Base-by-base conservation (phyloP, 2,329 filamentous ascomycete genomes). In the Trichoderma pleuroti region DNA sequence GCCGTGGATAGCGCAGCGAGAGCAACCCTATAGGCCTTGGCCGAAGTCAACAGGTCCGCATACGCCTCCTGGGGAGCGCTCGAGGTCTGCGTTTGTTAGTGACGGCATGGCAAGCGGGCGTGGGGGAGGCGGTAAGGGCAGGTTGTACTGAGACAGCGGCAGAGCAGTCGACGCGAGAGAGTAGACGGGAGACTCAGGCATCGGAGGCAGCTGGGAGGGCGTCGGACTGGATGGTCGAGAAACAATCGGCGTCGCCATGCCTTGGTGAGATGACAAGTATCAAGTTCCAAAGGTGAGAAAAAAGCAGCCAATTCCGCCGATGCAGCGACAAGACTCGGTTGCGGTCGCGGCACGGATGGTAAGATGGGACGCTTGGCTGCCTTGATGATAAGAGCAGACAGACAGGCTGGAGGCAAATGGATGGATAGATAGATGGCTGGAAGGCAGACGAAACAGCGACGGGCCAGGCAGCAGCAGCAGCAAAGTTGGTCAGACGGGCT, bases 51-150 rank as follows among this genome's bases (percentile, higher is more conserved):
- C 18, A 92, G 85, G 73, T 89, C 87, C 5, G 87, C 82, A 79
- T 92, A 92, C 62, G 89, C 87, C 16, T 83, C 80, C 72, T 91
- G 89, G 0, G 0, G 88, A 91, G 71, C 84, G 81, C 73, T 88
- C 87, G 72, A 91, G 87, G 78, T 92, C 90, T 77, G 84, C 80
- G 76, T 89, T 89, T 66, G 86, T 87, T 71, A 91, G n/a, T 86
- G 67, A 91, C 84, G 72, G 88, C 84, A 75, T 90, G 85, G 85
- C 18, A 84, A 77, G n/a, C n/a, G 87, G 83, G 34, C 83, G 84
- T 3, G 88, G 88, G 6, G 88, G 84, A 4, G 88, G 88, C n/a
- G 89, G 88, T 3, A 86, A 82, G 2, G 88, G 88, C 8, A 91
- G 83, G 77, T 84, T 86, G 80, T 86, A 89, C 34, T 86, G 81